Base-by-base conservation (phyloP, 495 filamentous ascomycete genomes). In the Pyronema domesticum region DNA sequence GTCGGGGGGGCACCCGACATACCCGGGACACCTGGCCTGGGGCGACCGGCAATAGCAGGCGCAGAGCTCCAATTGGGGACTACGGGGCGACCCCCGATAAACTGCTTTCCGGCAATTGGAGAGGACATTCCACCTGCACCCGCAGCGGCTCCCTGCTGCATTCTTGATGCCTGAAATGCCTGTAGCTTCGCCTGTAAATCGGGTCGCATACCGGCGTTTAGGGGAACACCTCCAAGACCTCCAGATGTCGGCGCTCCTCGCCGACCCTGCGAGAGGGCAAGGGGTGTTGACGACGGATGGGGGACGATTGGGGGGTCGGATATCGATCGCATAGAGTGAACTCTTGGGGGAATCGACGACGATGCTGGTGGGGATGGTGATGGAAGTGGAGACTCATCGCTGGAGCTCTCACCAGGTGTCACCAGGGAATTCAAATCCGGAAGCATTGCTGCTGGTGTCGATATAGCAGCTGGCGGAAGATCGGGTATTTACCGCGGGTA, bases 171-270 rank as follows among this genome's bases (percentile, higher is more conserved):
- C 53, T 84, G 80, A 51, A 88, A 86, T 1, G 82, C 83, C 58
- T 78, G 79, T 73, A 89, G 81, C 60, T 81, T 88, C 37, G 80
- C 83, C 70, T 83, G 77, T 56, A 95, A 78, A 57, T 93, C 86
- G 13, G 60, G 18, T 2, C 18, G 45, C 39, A 17, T 42, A 13
- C 39, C 39, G 15, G 39, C 39, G 66, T 82, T 79, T 40, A 85
- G 82, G 17, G 91, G 69, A 33, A 74, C 73, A 51, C 74, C 74
- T 6, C 67, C 67, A 44, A 71, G 71, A 18, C 63, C 61, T 35
- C 43, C 43, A 30, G 53, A 69, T n/a, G 72, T 68, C 37, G 69
- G 67, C 39, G 80, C 77, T 60, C 80, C 74, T 53, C 86, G 79
- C 18, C 85, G 86, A 49, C 82, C 86, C 64, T 83, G 89, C 59